A percentile compares a stretch with the other conserved stretches of the same genome.
Evolutionary conservation across 139 green algal genomes (phyloP).

Genomic region (Spirogloea muscicola): DNA sequence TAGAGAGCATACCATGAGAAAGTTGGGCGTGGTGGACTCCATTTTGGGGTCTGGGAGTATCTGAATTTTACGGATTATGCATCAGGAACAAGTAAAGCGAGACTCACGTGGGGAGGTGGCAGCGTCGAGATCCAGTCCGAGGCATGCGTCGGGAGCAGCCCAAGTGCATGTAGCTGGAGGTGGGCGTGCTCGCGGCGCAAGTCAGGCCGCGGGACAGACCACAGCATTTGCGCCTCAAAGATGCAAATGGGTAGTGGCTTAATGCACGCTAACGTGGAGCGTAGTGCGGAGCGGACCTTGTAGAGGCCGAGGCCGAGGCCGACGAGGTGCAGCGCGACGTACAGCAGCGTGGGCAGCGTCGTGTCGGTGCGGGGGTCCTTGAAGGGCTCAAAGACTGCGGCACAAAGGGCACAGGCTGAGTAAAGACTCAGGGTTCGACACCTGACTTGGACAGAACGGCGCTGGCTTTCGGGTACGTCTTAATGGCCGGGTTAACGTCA

Average conservation of each 20-base stretch:
- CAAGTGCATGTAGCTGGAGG: constrained; percentile 44
- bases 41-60: no score
- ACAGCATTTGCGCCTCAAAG: not conserved
- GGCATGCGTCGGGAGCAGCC: constrained; percentile 37
- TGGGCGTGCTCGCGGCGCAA: constrained; percentile 1
- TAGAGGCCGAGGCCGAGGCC: constrained; percentile 23
- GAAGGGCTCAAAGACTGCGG: constrained; percentile 48
- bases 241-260: not conserved
- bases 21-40: no score
- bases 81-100: no score
- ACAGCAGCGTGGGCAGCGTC: constrained; percentile 43
- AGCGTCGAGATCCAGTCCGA: constrained; percentile 49
- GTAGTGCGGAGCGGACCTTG: constrained; percentile 11
- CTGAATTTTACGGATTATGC: no score
- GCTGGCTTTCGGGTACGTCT: no score
- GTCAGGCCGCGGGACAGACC: not conserved
- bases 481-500: no score
- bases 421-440: no score
- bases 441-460: no score
- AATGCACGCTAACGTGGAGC: no score
- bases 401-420: no score
- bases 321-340: constrained; percentile 26
- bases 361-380: constrained; percentile 47
- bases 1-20: no score
- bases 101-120: constrained; percentile 12